Evolutionary conservation across 306 rosid species (phyloP).

Genomic region (Clitoria ternatea): DNA sequence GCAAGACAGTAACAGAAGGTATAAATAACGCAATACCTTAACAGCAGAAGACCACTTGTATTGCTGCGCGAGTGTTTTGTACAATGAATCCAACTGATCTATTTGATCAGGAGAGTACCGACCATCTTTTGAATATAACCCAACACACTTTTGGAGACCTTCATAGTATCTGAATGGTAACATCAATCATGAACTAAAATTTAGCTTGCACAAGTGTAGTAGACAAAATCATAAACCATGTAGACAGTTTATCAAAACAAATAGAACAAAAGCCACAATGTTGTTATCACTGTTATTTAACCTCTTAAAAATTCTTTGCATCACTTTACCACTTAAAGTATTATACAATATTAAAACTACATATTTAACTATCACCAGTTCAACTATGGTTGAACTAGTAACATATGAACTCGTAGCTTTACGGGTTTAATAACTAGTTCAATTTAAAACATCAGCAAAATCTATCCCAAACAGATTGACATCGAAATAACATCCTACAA

Average conservation of each 20-base stretch:
- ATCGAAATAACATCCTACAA: not conserved
- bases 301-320: too few species aligned
- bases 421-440: not conserved
- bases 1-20: not conserved
- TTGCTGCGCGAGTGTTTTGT: slow-evolving; percentile 66
- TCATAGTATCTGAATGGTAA: slow-evolving; percentile 64
- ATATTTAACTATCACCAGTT: not conserved
- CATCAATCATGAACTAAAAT: slow-evolving; percentile 17
- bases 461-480: not conserved
- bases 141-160: slow-evolving; percentile 92
- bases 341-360: too few species aligned
- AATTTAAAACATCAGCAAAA: not conserved
- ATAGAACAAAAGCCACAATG: too few species aligned
- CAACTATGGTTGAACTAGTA: too few species aligned
- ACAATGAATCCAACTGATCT: slow-evolving; percentile 63
- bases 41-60: slow-evolving; percentile 93
- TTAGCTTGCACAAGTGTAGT: not conserved
- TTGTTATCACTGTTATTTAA: too few species aligned
- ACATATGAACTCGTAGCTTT: not conserved
- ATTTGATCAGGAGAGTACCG: slow-evolving; percentile 67
- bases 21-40: slow-evolving; percentile 49
- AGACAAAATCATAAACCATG: not conserved
- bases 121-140: slow-evolving; percentile 63
- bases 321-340: too few species aligned
- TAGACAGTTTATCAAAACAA: not conserved